Conservation (phyloP, 2,329 filamentous ascomycete genomes). For the Proliferodiscus dingleyae region DNA sequence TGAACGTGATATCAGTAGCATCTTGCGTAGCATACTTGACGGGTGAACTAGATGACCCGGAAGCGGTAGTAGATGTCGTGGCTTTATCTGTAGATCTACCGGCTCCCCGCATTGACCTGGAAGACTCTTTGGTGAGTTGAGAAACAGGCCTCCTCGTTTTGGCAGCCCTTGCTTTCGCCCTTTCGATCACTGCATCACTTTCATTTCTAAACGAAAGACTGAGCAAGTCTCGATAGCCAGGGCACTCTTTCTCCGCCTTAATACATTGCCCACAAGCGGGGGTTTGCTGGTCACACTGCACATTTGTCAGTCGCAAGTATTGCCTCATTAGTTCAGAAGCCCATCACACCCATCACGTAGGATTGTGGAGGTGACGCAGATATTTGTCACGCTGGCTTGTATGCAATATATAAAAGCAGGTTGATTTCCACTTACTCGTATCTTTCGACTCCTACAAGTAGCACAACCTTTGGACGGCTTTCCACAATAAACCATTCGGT, state of each 20-base stretch:
- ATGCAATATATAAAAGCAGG: not conserved
- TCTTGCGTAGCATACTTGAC: not conserved
- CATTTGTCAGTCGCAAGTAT: slow-evolving; percentile 7
- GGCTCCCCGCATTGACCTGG: not conserved
- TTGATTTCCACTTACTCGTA: slow-evolving; percentile 40
- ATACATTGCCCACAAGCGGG: slow-evolving; percentile 49
- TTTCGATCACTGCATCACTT: slow-evolving; percentile 46
- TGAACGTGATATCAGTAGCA: not conserved
- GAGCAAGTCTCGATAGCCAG: slow-evolving; percentile 50
- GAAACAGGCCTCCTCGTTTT: slow-evolving; percentile 29
- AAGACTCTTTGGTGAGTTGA: slow-evolving; percentile 29
- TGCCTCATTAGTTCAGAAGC: not conserved
- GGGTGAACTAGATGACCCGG: not conserved
- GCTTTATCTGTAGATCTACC: not conserved
- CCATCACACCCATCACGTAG: too few species aligned
- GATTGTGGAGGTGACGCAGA: too few species aligned
- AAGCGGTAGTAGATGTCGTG: not conserved
- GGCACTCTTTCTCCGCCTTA: slow-evolving; percentile 45
- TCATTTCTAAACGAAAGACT: slow-evolving; percentile 55
- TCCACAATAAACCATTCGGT: slow-evolving; percentile 41
- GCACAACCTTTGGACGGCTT: slow-evolving; percentile 53
- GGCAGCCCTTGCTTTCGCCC: slow-evolving; percentile 30
- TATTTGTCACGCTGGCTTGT: not conserved
- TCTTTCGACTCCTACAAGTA: slow-evolving; percentile 49
- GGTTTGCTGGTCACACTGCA: slow-evolving; percentile 47